Evolutionary conservation across 345 rosid genomes (phyloP), one percentile per base, ranked within the genome.

Genomic region (Ricinus communis): DNA sequence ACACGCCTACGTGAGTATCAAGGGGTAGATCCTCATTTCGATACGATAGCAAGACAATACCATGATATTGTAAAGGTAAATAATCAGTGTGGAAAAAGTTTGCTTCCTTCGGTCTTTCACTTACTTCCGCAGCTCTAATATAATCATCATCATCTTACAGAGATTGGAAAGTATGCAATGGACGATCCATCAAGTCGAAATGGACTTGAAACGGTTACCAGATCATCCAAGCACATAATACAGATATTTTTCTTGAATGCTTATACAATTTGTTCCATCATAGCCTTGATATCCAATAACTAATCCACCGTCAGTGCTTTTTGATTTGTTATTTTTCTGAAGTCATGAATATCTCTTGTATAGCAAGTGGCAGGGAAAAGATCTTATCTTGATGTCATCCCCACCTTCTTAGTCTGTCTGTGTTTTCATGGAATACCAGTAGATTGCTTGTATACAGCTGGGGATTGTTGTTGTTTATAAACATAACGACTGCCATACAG

Each of bases 1-100:
- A 92, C 97, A 4, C 93, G 98, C 62, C 98, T 95, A 31, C 87
- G 90, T n/a, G 99, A 95, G 73, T 95, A 95, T 78, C 97, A 89
- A 73, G 99, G 99, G 16, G 97, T 95, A 0, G 98, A 95, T 87
- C 99, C 99, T 25, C 96, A 87, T 77, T 95, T 92, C 13, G 97
- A 95, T 78, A 78, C 86, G 50, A 89, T 89, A 69, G 98, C 98
- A 61, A 89, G 93, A 81, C 96, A 92, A 80, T 95, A 92, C 81
- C 97, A 90, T 72, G 99, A 92, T 65, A 86, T 95, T 66, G 96
- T 95, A 43, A 87, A 87, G 97, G 99, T 90, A 85, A 69, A 40
- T 3, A 28, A 27, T 31, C 10, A 57, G 60, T 73, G 31, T 36
- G 47, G 65, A 60, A 60, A 18, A 8, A n/a, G n/a, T 40, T 43